Evolutionary conservation across 768 basidiomycete genomes (phyloP), one percentile per base, ranked within the genome.

Genomic region (Baorangia bicolor): DNA sequence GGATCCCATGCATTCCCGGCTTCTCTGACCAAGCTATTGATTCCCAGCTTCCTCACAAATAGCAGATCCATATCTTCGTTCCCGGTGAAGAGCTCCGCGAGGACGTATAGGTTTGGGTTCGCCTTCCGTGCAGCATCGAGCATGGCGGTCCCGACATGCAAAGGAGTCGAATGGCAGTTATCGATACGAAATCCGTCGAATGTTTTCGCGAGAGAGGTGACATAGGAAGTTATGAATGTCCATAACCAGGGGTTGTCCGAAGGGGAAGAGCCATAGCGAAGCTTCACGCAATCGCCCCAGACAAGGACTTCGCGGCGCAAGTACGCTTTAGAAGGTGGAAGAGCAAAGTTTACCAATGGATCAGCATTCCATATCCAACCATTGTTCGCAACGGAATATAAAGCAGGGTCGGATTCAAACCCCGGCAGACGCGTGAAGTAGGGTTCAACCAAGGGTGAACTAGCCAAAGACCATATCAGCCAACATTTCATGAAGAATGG

Each of bases 351-450:
- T 60, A 86, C 80, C 16, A 98, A 81, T 0, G 97, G 96, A 67
- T 99, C 87, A 2, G 96, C 95, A 60, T 88, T 76, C 96, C 97
- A 99, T 61, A 99, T 94, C 97, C 97, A 99, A 3, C 97, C 97
- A 68, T 99, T 99, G 73, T 98, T 98, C 6, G 96, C 97, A 28
- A 99, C 76, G 2, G 90, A 87, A 66, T 94, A 90, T 14, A 81
- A 75, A 16, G 64, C 59, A 5, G 78, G 75, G 45, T 83, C 76
- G 49, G 77, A 75, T 58, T 78, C 78, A n/a, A 78, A 80, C 49
- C 82, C 79, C 3, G 76, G 80, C 37, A 98, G 71, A 25, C 94
- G 87, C 2, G 94, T 98, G 73, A 99, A 99, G 75, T 98, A 98
- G 4, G 81, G 73, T 66, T 98, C 97, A 41, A 93, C 88, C 41